A percentile compares a stretch with the other conserved stretches of the same genome.
Conservation (phyloP, 352 stramenopile species). For the Phytopythium oedochilum region DNA sequence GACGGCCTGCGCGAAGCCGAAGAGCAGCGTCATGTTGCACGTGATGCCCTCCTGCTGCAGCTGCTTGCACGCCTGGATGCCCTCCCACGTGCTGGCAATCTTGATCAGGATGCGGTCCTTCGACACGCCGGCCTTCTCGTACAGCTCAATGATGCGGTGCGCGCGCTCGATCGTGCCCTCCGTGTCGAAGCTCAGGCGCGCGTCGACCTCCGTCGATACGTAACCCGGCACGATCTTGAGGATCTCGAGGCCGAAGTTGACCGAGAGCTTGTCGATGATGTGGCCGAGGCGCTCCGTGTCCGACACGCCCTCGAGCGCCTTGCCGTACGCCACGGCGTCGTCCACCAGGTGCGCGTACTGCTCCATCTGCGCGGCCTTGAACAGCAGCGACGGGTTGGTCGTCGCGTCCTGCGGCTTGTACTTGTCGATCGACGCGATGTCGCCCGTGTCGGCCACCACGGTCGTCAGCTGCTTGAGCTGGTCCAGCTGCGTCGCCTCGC, state of each 20-base stretch:
- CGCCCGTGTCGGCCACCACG: constrained; percentile 97
- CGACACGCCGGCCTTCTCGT: constrained; percentile 93
- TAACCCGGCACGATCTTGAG: constrained; percentile 96
- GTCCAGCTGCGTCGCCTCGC: constrained; percentile 85
- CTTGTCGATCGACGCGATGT: constrained; percentile 90
- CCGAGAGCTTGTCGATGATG: constrained; percentile 97
- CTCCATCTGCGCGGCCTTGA: constrained; percentile 95
- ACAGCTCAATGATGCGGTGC: constrained; percentile 96
- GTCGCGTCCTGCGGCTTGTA: constrained; percentile 97
- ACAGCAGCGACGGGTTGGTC: constrained; percentile 99
- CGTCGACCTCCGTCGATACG: constrained; percentile 99
- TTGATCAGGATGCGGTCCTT: constrained; percentile 98
- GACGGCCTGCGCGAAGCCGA: constrained; percentile 96
- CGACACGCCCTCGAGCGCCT: constrained; percentile 61
- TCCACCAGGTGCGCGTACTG: constrained; percentile 96
- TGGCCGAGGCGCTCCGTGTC: constrained; percentile 87
- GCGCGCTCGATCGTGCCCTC: constrained; percentile 90
- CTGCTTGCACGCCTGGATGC: constrained; percentile 94
- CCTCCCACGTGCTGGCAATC: constrained; percentile 97
- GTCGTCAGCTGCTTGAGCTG: constrained; percentile 97
- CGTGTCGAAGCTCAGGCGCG: constrained; percentile 96
- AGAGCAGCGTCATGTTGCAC: constrained; percentile 99
- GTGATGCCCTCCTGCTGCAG: constrained; percentile 97
- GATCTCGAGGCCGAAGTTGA: constrained; percentile 98
- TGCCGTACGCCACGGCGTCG: constrained; percentile 93